phyloP scores from a whole-genome alignment of 139 green algal genomes.

The Micractinium sp. region DNA sequence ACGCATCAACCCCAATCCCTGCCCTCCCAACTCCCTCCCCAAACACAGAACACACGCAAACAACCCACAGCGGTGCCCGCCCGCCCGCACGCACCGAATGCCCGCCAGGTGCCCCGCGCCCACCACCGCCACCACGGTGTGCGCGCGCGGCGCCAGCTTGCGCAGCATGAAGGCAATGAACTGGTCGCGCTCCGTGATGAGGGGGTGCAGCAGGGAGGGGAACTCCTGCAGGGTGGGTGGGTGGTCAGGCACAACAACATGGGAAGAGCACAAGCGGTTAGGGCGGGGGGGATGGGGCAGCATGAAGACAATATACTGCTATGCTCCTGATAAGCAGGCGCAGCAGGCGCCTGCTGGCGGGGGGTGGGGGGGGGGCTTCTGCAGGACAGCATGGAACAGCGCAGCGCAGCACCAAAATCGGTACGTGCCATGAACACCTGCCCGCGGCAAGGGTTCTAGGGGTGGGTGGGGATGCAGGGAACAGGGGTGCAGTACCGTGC shows the following conservation, averaged over 20 bases:
- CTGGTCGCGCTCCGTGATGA: constrained; percentile 57
- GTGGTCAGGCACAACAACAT: background rate
- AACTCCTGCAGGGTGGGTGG: constrained; percentile 34
- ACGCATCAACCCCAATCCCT: background rate
- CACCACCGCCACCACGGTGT: constrained; percentile 50
- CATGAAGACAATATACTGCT: too few species aligned
- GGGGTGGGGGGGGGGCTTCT: background rate
- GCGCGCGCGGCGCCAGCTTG: constrained; percentile 11
- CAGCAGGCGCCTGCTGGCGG: too few species aligned
- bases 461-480: background rate
- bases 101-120: constrained; percentile 54
- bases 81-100: constrained; percentile 23
- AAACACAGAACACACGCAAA: background rate
- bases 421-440: background rate
- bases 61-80: background rate
- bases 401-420: too few species aligned
- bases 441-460: background rate
- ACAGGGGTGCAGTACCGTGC: background rate
- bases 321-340: too few species aligned
- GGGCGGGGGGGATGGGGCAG: background rate
- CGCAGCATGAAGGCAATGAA: constrained; percentile 53
- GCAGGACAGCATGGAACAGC: too few species aligned
- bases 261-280: too few species aligned
- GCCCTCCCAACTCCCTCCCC: too few species aligned
- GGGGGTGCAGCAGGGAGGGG: constrained; percentile 47